Conservation (phyloP, 345 rosid genomes). For the Lenwebbia sp. region DNA sequence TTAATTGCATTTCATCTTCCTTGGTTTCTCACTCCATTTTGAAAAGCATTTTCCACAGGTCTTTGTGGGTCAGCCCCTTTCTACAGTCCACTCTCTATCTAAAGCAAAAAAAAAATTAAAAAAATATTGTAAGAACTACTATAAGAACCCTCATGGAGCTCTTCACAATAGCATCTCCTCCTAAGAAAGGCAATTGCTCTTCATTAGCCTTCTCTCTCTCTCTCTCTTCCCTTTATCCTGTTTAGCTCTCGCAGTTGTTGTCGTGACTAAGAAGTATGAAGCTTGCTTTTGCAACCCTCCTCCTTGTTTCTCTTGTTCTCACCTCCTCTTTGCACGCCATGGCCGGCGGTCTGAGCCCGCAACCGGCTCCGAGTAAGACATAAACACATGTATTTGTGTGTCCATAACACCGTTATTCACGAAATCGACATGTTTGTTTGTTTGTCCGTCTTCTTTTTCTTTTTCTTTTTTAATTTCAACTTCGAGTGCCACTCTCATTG, state of each 20-base stretch:
- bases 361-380: background rate
- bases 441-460: background rate
- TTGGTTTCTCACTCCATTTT: background rate
- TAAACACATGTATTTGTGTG: background rate
- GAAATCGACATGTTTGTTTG: background rate
- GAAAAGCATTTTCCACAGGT: background rate
- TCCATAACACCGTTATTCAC: background rate
- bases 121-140: background rate
- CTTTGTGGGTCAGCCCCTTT: background rate
- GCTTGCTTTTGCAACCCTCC: slow-evolving; percentile 1
- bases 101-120: background rate
- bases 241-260: background rate
- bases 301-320: slow-evolving; percentile 1
- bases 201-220: background rate
- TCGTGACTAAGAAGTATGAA: background rate
- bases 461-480: background rate
- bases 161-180: background rate
- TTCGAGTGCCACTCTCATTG: background rate
- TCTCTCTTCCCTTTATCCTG: background rate
- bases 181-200: background rate
- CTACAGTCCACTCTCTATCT: background rate
- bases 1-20: background rate
- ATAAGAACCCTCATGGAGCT: background rate
- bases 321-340: background rate
- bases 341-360: background rate